phyloP scores from a whole-genome alignment of 768 basidiomycete genomes.

The Amanita inopinata region DNA sequence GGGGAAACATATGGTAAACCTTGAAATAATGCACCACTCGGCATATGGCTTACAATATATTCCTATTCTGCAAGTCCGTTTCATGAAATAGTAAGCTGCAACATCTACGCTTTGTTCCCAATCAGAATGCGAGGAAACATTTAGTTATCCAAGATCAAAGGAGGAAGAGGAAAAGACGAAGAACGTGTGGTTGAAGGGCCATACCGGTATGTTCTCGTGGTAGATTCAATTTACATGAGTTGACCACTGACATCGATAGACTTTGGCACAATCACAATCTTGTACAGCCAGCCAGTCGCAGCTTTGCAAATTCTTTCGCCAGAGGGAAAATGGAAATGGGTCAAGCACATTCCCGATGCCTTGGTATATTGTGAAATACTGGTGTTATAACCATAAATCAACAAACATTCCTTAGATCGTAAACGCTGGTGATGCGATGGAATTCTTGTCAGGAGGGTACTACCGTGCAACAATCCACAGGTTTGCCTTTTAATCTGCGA shows the following conservation, averaged over 20 bases:
- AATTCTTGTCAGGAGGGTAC: constrained; percentile 52
- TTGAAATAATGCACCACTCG: not conserved
- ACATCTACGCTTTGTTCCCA: not conserved
- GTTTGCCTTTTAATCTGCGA: constrained; percentile 10
- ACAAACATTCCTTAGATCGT: too few species aligned
- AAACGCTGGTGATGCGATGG: constrained; percentile 50
- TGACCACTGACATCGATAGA: too few species aligned
- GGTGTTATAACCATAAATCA: too few species aligned
- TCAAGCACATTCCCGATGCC: constrained; percentile 48
- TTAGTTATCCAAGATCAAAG: constrained; percentile 38
- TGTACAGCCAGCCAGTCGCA: constrained; percentile 53
- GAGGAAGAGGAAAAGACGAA: constrained; percentile 42
- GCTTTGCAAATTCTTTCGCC: constrained; percentile 45
- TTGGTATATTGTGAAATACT: too few species aligned
- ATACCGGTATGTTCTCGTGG: constrained; percentile 40
- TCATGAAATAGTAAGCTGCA: constrained; percentile 52
- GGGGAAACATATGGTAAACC: constrained; percentile 35
- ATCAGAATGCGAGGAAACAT: not conserved
- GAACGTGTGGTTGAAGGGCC: constrained; percentile 53
- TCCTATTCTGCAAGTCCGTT: constrained; percentile 32
- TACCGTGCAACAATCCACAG: constrained; percentile 50
- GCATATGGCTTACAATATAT: not conserved
- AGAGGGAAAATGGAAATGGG: constrained; percentile 48
- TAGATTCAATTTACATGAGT: too few species aligned
- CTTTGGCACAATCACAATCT: constrained; percentile 44